Evolutionary conservation across 345 rosid species (phyloP).

Genomic region (Eucalyptus tenuipes): DNA sequence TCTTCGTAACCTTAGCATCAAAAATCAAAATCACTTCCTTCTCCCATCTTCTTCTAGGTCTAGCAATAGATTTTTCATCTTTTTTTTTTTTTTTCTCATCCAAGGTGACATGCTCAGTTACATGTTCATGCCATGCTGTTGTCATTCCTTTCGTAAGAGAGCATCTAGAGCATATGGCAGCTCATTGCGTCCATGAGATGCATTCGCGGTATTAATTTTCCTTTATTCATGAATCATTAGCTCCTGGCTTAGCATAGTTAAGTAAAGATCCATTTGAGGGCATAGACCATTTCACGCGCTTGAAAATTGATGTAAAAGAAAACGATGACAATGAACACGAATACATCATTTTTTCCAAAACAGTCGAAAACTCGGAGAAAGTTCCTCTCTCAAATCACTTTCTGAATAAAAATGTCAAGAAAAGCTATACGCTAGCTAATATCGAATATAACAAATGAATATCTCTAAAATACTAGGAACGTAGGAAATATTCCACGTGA

Average conservation of each 20-base stretch:
- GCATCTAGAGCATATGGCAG: not conserved
- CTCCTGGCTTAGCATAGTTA: not conserved
- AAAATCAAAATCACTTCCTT: not conserved
- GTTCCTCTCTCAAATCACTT: not conserved
- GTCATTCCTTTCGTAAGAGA: not conserved
- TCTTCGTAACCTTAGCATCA: not conserved
- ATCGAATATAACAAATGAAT: not conserved
- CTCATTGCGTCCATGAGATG: not conserved
- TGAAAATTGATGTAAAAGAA: not conserved
- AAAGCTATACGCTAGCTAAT: not conserved
- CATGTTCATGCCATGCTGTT: not conserved
- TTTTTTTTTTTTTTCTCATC: no score
- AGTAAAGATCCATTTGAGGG: not conserved
- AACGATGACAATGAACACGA: not conserved
- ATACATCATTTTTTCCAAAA: not conserved
- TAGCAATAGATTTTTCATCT: not conserved
- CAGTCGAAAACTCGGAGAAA: not conserved
- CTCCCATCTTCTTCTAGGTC: not conserved
- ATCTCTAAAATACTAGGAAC: not conserved
- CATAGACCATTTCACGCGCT: not conserved
- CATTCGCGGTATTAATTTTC: not conserved
- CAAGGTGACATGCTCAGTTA: not conserved
- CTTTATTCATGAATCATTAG: not conserved
- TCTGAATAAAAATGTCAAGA: not conserved
- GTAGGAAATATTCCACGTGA: not conserved